These are phyloP conservation scores for Microthlaspi erraticum DNA, from an alignment of 345 rosid genomes.

Conservation along the genomic window DNA sequence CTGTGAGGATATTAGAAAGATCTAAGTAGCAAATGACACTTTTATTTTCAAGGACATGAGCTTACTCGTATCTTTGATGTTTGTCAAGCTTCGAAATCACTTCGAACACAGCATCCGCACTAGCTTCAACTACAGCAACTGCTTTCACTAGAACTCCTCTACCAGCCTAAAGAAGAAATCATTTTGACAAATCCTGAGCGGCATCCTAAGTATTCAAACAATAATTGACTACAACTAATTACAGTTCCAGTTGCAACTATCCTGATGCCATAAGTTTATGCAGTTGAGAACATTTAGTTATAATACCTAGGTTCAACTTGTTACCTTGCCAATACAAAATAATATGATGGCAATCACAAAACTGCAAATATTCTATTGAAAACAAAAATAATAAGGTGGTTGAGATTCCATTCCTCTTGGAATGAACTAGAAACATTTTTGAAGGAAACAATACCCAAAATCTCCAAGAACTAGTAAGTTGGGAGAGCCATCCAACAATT, in stretches of 20 bases:
- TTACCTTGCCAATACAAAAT: constrained; percentile 8
- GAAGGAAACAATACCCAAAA: constrained; percentile 16
- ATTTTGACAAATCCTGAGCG: constrained; percentile 20
- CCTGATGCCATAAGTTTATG: constrained; percentile 1
- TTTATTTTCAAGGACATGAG: constrained; percentile 30
- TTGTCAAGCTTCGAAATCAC: constrained; percentile 73
- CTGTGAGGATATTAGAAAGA: constrained; percentile 58
- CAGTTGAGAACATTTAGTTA: constrained; percentile 25
- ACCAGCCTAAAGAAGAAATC: constrained; percentile 55
- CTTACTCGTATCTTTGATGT: constrained; percentile 91
- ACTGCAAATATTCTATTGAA: constrained; percentile 11
- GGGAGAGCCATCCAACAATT: constrained; percentile 5
- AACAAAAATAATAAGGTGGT: constrained; percentile 2
- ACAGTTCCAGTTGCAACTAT: neutral
- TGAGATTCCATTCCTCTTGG: constrained; percentile 18
- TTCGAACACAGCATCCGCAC: constrained; percentile 86
- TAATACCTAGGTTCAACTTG: constrained; percentile 20
- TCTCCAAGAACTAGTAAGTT: constrained; percentile 9
- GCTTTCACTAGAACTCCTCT: constrained; percentile 89
- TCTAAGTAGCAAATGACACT: constrained; percentile 31
- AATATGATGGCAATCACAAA: constrained; percentile 14
- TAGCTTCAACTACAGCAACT: constrained; percentile 85
- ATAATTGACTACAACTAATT: constrained; percentile 4
- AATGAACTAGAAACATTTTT: constrained; percentile 7
- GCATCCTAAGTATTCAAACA: neutral